Evolutionary conservation across 345 rosid species (phyloP), one percentile per base, ranked within the genome.

Genomic region (Heritiera fomes): DNA sequence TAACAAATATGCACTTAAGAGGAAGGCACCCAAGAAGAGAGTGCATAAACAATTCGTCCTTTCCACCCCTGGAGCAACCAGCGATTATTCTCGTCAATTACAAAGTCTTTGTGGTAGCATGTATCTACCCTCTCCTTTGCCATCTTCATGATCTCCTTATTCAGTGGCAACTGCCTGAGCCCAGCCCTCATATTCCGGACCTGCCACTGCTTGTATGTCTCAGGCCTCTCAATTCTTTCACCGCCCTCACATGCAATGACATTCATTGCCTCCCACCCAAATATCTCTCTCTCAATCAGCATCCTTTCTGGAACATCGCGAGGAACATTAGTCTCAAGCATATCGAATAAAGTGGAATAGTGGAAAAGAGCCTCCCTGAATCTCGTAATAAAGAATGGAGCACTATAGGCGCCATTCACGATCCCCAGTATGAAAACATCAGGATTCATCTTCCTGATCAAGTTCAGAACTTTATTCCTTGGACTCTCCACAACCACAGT

Each of bases 11-110:
- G 47, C 52, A 17, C 14, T 84, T 61, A 81, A 58, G 11, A 58
- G 71, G 80, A 76, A 50, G 89, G 85, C 45, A 17, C 82, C 91
- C 90, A 90, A 46, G 88, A 71, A 23, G 91, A 87, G 75, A 81
- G 78, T 4, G 88, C 91, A 28, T 77, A 75, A 23, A 86, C 63
- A 52, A 86, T 79, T 49, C 91, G 87, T 11, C 91, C 91, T 75
- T 88, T 89, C 93, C 92, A 89, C 34, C 92, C 92, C 28, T 86
- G 89, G 60, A 86, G 85, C 78, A 88, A 46, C 91, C 92, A 89
- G 40, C 28, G 82, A 49, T 86, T 79, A 75, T 88, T 85, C 76
- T 85, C 83, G 18, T 85, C 84, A n/a, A 86, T 75, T 10, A 75
- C 80, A 77, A 87, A 89, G 77, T 89, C 92, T 68, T 85, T 87